Conservation (phyloP, 2,329 filamentous ascomycete species). For the Talaromyces sp. region DNA sequence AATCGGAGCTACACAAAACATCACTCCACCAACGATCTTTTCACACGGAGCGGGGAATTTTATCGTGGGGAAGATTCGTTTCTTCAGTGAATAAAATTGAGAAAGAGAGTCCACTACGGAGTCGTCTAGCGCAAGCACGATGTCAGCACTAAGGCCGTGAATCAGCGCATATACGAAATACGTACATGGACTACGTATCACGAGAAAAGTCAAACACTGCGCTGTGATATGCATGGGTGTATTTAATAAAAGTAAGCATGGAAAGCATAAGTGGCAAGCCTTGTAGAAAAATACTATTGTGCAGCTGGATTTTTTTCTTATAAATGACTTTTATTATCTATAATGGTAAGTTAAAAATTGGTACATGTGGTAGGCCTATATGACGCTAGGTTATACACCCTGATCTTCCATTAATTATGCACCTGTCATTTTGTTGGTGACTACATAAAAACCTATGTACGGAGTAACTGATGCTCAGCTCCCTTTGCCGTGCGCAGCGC, state of each 20-base stretch:
- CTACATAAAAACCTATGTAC: too few relatives aligned
- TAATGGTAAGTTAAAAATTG: too few relatives aligned
- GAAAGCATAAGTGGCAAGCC: too few relatives aligned
- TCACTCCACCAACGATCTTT: background rate
- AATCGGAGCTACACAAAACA: background rate
- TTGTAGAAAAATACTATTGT: too few relatives aligned
- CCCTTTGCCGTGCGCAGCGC: too few relatives aligned
- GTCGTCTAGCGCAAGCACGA: background rate
- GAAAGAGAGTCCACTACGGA: background rate
- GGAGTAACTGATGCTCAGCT: too few relatives aligned
- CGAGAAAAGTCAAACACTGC: background rate
- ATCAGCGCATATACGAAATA: background rate
- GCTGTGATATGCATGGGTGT: background rate
- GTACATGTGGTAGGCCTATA: too few relatives aligned
- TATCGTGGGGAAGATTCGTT: background rate
- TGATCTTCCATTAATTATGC: too few relatives aligned
- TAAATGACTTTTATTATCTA: too few relatives aligned
- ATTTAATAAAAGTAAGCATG: background rate
- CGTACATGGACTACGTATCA: background rate
- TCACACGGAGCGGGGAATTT: background rate
- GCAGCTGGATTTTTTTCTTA: too few relatives aligned
- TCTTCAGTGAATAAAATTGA: background rate
- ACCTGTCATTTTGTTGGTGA: too few relatives aligned
- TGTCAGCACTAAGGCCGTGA: background rate
- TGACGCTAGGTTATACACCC: too few relatives aligned